phyloP scores from a whole-genome alignment of 805 yeast species.

The Yamadazyma kitorensis region DNA sequence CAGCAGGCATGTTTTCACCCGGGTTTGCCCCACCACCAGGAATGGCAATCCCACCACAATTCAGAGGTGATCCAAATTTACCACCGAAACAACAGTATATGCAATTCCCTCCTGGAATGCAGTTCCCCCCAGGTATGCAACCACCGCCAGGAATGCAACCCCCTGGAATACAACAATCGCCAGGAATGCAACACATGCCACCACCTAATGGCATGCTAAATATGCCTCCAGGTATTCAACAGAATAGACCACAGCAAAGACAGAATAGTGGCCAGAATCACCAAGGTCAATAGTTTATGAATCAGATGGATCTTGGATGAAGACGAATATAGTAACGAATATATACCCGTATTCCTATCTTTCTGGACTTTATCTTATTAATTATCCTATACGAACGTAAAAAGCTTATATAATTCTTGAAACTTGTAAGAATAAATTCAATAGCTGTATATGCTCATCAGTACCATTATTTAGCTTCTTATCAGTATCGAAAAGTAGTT shows the following conservation, averaged over 20 bases:
- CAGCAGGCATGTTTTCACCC: conserved; percentile 24
- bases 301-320: no score
- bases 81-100: no score
- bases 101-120: conserved; percentile 13
- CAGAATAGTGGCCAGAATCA: no score
- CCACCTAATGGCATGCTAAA: conserved; percentile 24
- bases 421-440: conserved; percentile 51
- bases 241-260: no score
- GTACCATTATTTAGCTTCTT: conserved; percentile 76
- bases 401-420: conserved; percentile 18
- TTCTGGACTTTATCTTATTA: no score
- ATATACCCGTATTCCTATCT: no score
- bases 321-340: no score
- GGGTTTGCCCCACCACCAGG: conserved; percentile 9
- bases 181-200: conserved; percentile 32
- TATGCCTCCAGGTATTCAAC: conserved; percentile 4
- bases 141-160: conserved; percentile 41
- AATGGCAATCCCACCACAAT: conserved; percentile 8
- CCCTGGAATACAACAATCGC: conserved; percentile 36
- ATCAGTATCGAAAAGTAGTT: conserved; percentile 71
- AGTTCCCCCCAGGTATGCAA: conserved; percentile 24
- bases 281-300: no score
- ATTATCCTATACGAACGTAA: no score
- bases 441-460: conserved; percentile 80
- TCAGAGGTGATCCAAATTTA: conserved; percentile 5